Evolutionary conservation across 2,329 filamentous ascomycete genomes (phyloP), one percentile per base, ranked within the genome.

Genomic region (Rosellinia necatrix): DNA sequence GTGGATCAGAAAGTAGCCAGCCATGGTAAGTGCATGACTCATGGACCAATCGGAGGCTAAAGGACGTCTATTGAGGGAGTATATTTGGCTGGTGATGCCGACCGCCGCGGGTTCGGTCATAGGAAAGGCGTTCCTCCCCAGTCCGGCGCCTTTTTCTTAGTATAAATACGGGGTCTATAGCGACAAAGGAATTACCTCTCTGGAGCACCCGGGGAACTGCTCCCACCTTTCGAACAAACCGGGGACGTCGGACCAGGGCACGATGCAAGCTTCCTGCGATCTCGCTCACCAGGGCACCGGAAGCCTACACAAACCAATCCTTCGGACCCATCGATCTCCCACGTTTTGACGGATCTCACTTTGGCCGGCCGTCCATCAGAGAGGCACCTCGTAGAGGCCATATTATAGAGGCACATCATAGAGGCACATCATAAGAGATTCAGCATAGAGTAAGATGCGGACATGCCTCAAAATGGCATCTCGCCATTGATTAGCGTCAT

Each of bases 1-100:
- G 58, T 61, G 60, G 58, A 63, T 54, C 58, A 52, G 44, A 51
- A n/a, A n/a, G n/a, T 41, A 50, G 38, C 34, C 38, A 50, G 44
- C 38, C 34, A 46, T 19, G 17, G 24, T 19, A 42, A 32, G 32
- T 46, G 41, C 49, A 59, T 60, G 60, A 62, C 40, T 58, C 59
- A 53, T 47, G 24, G 30, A 21, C 56, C 59, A 63, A 61, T 63
- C 43, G 51, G 50, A 51, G 50, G n/a, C 48, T 38, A 50, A 42
- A 25, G 24, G n/a, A 53, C 12, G 38, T 42, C 44, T 48, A 19
- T 50, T 22, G 19, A 52, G 49, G 49, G 25, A 52, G 25, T 24
- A 38, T 13, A 50, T 30, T 10, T 38, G 13, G 13, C 29, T 25
- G 22, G 15, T 53, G 13, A 49, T 53, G 17, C 43, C 35, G 49